Evolutionary conservation across 1,139 yeast species (phyloP).

Genomic region (Schizosaccharomyces versatilis): DNA sequence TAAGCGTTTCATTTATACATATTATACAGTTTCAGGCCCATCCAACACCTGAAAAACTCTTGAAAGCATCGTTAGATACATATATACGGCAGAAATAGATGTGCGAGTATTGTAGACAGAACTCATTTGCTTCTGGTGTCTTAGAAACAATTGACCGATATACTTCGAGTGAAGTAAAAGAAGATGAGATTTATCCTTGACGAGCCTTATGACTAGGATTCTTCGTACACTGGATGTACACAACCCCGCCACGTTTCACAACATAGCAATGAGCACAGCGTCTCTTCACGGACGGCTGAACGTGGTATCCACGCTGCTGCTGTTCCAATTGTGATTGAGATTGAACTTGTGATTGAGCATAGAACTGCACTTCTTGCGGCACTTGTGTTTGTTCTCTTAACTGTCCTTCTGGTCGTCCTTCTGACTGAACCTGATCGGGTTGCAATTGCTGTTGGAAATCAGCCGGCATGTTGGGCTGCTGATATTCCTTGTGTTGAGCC

Average conservation of each 20-base stretch:
- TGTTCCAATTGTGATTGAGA: background rate
- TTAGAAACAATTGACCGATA: too few relatives aligned
- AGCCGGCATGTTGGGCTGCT: background rate
- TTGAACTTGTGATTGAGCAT: background rate
- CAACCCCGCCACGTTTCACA: background rate
- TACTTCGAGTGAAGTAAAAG: background rate
- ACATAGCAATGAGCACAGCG: slow-evolving; percentile 2
- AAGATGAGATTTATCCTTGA: background rate
- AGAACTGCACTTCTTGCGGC: background rate
- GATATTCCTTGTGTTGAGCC: background rate
- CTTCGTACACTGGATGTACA: background rate
- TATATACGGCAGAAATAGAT: background rate
- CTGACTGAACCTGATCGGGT: too few relatives aligned
- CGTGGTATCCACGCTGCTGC: background rate
- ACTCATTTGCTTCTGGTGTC: background rate
- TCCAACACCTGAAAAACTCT: too few relatives aligned
- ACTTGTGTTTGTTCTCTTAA: background rate
- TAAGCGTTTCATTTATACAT: too few relatives aligned
- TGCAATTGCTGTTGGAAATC: background rate
- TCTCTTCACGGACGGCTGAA: background rate
- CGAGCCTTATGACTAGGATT: slow-evolving; percentile 2
- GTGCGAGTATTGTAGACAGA: background rate
- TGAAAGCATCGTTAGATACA: background rate
- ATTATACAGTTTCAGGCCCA: too few relatives aligned
- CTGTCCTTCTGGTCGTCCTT: background rate